A percentile compares a stretch with the other conserved stretches of the same genome.
Evolutionary conservation across 768 basidiomycete species (phyloP).

Genomic region (Macrocybe gigantea): DNA sequence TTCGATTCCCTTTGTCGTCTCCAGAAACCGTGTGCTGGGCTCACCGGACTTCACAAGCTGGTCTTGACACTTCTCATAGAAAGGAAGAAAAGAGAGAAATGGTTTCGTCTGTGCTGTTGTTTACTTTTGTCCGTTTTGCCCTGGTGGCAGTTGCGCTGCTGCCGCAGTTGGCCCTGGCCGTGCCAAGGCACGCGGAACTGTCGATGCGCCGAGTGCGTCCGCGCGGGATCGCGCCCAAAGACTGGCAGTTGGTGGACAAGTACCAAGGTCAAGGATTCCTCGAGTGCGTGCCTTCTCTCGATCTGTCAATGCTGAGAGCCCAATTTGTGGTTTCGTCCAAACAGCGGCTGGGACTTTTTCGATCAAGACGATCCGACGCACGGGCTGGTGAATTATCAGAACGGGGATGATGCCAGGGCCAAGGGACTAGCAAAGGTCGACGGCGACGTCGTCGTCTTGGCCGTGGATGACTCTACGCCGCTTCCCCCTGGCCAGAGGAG

Average conservation of each 20-base stretch:
- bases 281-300: not conserved
- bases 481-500: constrained; percentile 48
- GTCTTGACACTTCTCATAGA: no score
- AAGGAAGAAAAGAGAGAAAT: no score
- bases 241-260: not conserved
- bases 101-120: no score
- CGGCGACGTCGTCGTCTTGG: constrained; percentile 46
- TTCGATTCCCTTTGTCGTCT: no score
- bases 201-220: no score
- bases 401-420: constrained; percentile 33
- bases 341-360: constrained; percentile 63
- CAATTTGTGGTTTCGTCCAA: not conserved
- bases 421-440: constrained; percentile 58
- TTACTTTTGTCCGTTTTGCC: no score
- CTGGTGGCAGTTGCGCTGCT: no score
- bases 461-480: constrained; percentile 50
- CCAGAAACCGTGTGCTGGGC: no score
- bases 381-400: constrained; percentile 60
- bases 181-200: no score
- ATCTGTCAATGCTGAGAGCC: not conserved
- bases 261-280: not conserved
- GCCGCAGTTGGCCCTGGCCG: no score
- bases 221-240: no score
- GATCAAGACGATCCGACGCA: constrained; percentile 55
- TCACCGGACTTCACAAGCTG: no score